phyloP scores from a whole-genome alignment of 495 filamentous ascomycete genomes.

The Hypoxylon trugodes region DNA sequence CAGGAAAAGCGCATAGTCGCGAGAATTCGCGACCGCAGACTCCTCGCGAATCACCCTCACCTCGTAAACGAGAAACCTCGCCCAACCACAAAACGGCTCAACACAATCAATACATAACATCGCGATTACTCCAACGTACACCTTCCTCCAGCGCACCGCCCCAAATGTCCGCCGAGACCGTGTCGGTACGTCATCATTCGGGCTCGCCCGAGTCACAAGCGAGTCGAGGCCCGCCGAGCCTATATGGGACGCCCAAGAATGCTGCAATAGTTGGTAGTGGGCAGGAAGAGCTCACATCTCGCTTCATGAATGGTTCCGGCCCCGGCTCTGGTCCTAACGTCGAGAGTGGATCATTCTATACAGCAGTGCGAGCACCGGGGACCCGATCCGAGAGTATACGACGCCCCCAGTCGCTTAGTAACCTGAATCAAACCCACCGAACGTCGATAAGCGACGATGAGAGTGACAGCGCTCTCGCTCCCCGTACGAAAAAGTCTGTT shows the following conservation, averaged over 20 bases:
- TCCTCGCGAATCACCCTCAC: slow-evolving; percentile 28
- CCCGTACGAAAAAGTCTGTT: slow-evolving; percentile 43
- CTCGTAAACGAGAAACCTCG: slow-evolving; percentile 34
- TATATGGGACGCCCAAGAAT: slow-evolving; percentile 52
- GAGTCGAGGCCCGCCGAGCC: slow-evolving; percentile 48
- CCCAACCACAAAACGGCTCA: slow-evolving; percentile 42
- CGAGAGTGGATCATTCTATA: slow-evolving; percentile 43
- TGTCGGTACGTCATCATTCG: slow-evolving; percentile 54
- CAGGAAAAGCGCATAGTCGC: slow-evolving; percentile 34
- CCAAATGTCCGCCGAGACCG: slow-evolving; percentile 66
- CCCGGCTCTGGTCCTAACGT: slow-evolving; percentile 43
- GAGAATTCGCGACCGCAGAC: slow-evolving; percentile 36
- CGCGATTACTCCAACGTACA: slow-evolving; percentile 65
- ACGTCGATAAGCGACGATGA: slow-evolving; percentile 45
- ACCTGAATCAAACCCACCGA: slow-evolving; percentile 42
- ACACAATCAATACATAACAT: slow-evolving; percentile 61
- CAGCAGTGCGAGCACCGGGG: slow-evolving; percentile 19
- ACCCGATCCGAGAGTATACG: slow-evolving; percentile 36
- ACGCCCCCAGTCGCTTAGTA: slow-evolving; percentile 50
- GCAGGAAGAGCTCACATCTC: slow-evolving; percentile 57
- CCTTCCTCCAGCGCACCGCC: slow-evolving; percentile 65
- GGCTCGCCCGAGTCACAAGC: slow-evolving; percentile 51
- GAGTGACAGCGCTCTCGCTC: slow-evolving; percentile 50
- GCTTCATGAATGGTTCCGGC: slow-evolving; percentile 58
- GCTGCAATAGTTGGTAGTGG: slow-evolving; percentile 53